A percentile compares a stretch with the other conserved stretches of the same genome.
These are phyloP conservation scores for Chytridiales sp. DNA, from an alignment of 371 early-diverging fungal genomes.

Conservation along the genomic window DNA sequence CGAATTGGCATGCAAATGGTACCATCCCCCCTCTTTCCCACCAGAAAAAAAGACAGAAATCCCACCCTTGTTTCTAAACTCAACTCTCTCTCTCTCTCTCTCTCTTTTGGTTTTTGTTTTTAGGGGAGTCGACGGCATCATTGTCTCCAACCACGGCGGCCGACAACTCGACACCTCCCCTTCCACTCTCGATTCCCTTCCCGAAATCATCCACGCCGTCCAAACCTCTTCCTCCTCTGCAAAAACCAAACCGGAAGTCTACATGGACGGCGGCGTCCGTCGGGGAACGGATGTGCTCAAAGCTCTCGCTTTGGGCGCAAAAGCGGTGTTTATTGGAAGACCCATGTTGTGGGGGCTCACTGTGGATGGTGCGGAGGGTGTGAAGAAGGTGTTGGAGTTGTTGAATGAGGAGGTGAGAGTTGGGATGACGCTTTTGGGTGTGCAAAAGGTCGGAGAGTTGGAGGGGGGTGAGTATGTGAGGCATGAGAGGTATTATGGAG, in stretches of 20 bases:
- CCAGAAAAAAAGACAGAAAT: too few species aligned
- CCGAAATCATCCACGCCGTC: conserved; percentile 73
- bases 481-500: too few species aligned
- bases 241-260: conserved; percentile 65
- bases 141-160: conserved; percentile 90
- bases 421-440: conserved; percentile 20
- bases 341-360: conserved; percentile 68
- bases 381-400: conserved; percentile 18
- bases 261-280: conserved; percentile 85
- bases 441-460: conserved; percentile 6
- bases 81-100: too few species aligned
- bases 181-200: conserved; percentile 67
- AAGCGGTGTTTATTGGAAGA: conserved; percentile 82
- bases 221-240: conserved; percentile 1
- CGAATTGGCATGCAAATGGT: conserved; percentile 61
- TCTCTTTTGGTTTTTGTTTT: too few species aligned
- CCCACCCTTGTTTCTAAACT: too few species aligned
- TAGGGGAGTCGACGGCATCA: conserved; percentile 71
- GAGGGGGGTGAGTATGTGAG: background rate
- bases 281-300: conserved; percentile 87
- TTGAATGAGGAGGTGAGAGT: conserved; percentile 18
- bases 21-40: too few species aligned
- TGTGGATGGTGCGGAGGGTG: conserved; percentile 19
- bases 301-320: conserved; percentile 87
- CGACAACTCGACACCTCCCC: conserved; percentile 81